Percentiles rank a stretch among this genome's conserved stretches.
phyloP scores from a whole-genome alignment of 2,329 filamentous ascomycete genomes.

The Talaromyces verruculosus region DNA sequence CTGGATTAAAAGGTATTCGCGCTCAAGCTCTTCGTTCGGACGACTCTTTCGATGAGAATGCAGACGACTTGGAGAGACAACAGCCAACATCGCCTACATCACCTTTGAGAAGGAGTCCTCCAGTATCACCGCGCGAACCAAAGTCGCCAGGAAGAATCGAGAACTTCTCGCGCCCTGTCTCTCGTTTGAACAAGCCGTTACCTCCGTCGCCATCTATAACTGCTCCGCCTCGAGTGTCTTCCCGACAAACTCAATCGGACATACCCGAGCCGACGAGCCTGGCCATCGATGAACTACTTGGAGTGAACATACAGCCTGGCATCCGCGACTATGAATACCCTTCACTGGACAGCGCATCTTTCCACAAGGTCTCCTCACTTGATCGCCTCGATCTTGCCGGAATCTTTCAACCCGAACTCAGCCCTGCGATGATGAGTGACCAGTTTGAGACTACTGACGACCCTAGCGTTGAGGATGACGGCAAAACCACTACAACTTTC shows the following conservation, averaged over 20 bases:
- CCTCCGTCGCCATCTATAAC: slow-evolving; percentile 41
- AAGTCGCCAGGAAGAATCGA: slow-evolving; percentile 41
- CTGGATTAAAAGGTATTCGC: slow-evolving; percentile 54
- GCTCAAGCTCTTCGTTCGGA: slow-evolving; percentile 48
- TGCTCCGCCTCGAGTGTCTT: slow-evolving; percentile 44
- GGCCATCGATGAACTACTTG: slow-evolving; percentile 44
- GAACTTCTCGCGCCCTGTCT: slow-evolving; percentile 57
- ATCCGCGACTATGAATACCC: slow-evolving; percentile 36
- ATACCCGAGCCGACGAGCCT: slow-evolving; percentile 38
- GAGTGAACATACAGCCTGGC: slow-evolving; percentile 32
- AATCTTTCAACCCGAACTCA: slow-evolving; percentile 27
- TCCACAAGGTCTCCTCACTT: slow-evolving; percentile 20
- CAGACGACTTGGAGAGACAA: slow-evolving; percentile 20
- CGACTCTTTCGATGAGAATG: neutral
- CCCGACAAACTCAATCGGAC: slow-evolving; percentile 30
- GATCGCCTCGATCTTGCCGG: slow-evolving; percentile 27
- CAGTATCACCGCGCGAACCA: slow-evolving; percentile 33
- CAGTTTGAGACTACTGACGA: neutral
- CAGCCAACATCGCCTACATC: slow-evolving; percentile 18
- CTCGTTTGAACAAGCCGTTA: slow-evolving; percentile 40
- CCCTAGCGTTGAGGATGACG: slow-evolving; percentile 30
- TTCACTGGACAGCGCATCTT: slow-evolving; percentile 23
- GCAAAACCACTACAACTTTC: slow-evolving; percentile 38
- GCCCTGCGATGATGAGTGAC: slow-evolving; percentile 27
- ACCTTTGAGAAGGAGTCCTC: slow-evolving; percentile 31